These are phyloP conservation scores for Westerdykella ornata DNA, from an alignment of 2,329 filamentous ascomycete genomes.

Conservation along the genomic window DNA sequence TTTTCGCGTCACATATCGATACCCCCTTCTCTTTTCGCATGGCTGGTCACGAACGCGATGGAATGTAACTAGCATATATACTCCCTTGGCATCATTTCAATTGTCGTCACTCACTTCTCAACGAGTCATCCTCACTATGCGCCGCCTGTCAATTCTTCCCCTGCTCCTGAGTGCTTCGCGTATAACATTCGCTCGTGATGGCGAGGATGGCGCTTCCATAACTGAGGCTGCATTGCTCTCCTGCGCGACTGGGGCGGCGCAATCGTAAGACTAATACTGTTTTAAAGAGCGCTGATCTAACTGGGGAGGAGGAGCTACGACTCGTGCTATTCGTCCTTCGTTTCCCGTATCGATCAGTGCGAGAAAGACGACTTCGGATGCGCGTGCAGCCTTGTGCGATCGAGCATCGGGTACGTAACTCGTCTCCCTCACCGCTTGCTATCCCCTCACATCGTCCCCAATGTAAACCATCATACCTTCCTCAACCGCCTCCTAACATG, in stretches of 20 bases:
- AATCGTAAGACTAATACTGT: slow-evolving; percentile 4
- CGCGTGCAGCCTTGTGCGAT: slow-evolving; percentile 9
- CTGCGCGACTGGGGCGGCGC: slow-evolving; percentile 7
- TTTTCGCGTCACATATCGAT: no score
- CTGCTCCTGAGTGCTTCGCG: slow-evolving; percentile 3
- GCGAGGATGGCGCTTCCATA: slow-evolving; percentile 2
- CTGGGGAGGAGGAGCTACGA: slow-evolving; percentile 7
- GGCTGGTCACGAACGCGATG: no score
- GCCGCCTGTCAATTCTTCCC: not conserved
- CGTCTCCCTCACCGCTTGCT: no score
- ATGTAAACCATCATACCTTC: not conserved
- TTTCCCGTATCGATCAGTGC: slow-evolving; percentile 8
- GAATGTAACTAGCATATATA: no score
- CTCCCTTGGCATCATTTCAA: no score
- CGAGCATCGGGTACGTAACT: slow-evolving; percentile 10
- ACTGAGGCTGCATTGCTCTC: slow-evolving; percentile 8
- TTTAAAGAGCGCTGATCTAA: not conserved
- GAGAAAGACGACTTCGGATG: slow-evolving; percentile 8
- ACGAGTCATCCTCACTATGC: no score
- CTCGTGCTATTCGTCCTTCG: slow-evolving; percentile 8
- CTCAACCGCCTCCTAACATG: not conserved
- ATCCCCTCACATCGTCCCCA: no score
- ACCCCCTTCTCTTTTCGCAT: no score
- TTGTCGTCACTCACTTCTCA: no score
- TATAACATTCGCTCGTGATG: slow-evolving; percentile 1